phyloP scores from a whole-genome alignment of 208 protist species.

The Crithidia thermophila region DNA sequence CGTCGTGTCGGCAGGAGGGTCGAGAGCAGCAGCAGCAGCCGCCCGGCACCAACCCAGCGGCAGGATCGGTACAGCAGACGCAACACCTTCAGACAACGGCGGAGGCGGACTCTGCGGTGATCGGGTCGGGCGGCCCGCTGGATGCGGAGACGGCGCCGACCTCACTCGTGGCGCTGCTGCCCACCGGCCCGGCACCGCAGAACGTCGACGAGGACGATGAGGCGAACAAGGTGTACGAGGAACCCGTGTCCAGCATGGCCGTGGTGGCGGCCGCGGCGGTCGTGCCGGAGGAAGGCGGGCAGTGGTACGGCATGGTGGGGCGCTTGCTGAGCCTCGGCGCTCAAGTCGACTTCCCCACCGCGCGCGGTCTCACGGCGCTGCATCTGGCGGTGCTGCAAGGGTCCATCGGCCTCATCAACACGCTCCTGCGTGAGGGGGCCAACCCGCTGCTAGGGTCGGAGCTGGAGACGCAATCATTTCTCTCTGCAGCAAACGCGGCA shows the following conservation, averaged over 20 bases:
- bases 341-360: constrained; percentile 34
- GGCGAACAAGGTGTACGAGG: neutral
- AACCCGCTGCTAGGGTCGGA: constrained; percentile 32
- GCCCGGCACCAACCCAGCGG: neutral
- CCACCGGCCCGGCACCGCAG: neutral
- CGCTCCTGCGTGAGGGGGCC: constrained; percentile 38
- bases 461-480: constrained; percentile 17
- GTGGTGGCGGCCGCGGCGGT: constrained; percentile 10
- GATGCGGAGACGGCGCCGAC: neutral
- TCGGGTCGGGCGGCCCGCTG: neutral
- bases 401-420: constrained; percentile 39
- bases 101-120: too few species aligned
- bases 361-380: constrained; percentile 38
- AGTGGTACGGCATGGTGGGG: constrained; percentile 29
- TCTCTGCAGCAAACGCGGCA: constrained; percentile 1
- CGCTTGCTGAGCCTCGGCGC: constrained; percentile 39
- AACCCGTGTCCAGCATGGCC: constrained; percentile 1
- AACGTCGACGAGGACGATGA: neutral
- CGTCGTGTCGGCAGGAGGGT: too few species aligned
- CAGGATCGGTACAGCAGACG: neutral
- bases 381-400: constrained; percentile 43
- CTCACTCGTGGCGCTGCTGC: neutral
- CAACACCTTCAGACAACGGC: too few species aligned
- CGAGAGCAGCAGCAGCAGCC: neutral
- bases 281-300: constrained; percentile 16